Evolutionary conservation across 176 grass and related monocot species (phyloP).

Genomic region (Cenchrus fungigraminus): DNA sequence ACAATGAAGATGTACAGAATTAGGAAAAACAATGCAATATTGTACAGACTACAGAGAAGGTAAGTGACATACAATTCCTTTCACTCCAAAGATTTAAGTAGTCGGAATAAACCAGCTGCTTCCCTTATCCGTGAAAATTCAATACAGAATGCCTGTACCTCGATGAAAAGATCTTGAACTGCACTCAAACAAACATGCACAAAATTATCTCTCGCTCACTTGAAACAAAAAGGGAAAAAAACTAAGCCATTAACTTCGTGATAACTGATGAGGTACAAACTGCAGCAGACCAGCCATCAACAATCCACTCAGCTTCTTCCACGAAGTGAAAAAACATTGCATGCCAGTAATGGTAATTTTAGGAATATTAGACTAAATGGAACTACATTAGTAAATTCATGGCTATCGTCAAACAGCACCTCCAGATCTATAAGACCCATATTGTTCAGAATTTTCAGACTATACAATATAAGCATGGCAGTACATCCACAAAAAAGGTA

Average conservation of each 20-base stretch:
- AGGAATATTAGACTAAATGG: neutral
- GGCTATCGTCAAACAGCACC: neutral
- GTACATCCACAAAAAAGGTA: slow-evolving; percentile 2
- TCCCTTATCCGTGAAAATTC: slow-evolving; percentile 99
- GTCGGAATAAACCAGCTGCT: slow-evolving; percentile 92
- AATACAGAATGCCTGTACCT: slow-evolving; percentile 99
- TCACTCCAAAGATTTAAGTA: slow-evolving; percentile 98
- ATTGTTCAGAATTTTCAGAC: neutral
- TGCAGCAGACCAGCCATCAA: neutral
- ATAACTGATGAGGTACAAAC: slow-evolving; percentile 9
- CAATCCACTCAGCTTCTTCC: slow-evolving; percentile 21
- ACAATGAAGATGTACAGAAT: slow-evolving; percentile 46
- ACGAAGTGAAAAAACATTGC: neutral
- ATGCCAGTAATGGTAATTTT: neutral
- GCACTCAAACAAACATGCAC: slow-evolving; percentile 47
- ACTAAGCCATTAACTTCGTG: neutral
- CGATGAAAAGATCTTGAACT: slow-evolving; percentile 99
- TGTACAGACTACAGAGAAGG: slow-evolving; percentile 42
- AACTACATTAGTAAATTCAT: neutral
- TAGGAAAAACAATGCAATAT: slow-evolving; percentile 20
- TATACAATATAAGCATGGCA: neutral
- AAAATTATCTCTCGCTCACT: slow-evolving; percentile 22
- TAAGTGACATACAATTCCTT: slow-evolving; percentile 52
- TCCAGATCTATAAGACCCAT: neutral
- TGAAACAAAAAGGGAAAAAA: neutral